Conservation (phyloP, 441 rosid genomes). For the Eugenia klotzschiana region DNA sequence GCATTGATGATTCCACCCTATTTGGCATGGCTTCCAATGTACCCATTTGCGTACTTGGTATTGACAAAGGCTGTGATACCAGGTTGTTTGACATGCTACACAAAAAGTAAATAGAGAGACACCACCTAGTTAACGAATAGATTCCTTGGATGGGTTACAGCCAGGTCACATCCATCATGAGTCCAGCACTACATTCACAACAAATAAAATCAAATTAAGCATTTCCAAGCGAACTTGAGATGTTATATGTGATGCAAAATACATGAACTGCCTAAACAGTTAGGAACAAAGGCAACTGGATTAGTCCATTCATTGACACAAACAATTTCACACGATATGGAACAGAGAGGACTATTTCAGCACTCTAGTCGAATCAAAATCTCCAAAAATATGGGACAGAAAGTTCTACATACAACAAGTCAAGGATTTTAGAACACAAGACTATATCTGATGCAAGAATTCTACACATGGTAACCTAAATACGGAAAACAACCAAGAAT, state of each 20-base stretch:
- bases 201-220: not conserved
- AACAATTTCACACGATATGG: not conserved
- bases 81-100: constrained; percentile 40
- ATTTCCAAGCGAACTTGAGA: not conserved
- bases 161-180: not conserved
- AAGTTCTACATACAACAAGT: not conserved
- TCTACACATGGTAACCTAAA: not conserved
- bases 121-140: constrained; percentile 2
- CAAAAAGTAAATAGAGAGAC: constrained; percentile 9
- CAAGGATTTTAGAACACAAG: not conserved
- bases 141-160: not conserved
- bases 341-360: not conserved
- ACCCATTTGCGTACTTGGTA: constrained; percentile 24
- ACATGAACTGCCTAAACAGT: not conserved
- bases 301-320: not conserved
- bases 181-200: not conserved
- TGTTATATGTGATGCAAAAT: not conserved
- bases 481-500: not conserved
- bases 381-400: not conserved
- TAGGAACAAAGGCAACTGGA: not conserved
- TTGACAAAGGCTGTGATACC: constrained; percentile 27
- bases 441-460: not conserved
- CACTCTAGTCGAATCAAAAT: not conserved
- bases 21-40: constrained; percentile 24
- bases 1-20: constrained; percentile 12